Evolutionary conservation across 768 basidiomycete species (phyloP), one percentile per base, ranked within the genome.

Genomic region (Pulveroboletus sp.): DNA sequence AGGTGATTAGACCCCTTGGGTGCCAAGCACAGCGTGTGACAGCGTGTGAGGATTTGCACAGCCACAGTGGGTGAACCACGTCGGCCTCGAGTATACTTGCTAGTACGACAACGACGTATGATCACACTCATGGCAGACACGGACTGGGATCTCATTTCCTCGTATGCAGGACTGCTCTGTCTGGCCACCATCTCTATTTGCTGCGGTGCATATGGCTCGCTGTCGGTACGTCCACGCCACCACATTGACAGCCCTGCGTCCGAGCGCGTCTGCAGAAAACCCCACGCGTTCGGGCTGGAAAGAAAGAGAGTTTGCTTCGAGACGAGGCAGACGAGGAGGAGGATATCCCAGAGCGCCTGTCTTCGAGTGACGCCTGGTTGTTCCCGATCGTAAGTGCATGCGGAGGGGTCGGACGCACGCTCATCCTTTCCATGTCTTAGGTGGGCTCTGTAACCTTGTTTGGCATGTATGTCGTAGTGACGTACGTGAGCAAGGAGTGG

Each of bases 401-500:
- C 45, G 46, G 16, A 16, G 31, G 38, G 9, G n/a, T 5, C 9
- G 11, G 19, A 33, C 36, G 39, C 6, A 11, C 4, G 32, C 34
- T 45, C 39, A 57, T 51, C 24, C 29, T 32, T 12, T n/a, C n/a
- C n/a, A 19, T 13, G 11, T n/a, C 6, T 9, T 41, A 89, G 86
- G 69, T 86, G 50, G 91, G 88, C 5, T 90, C 89, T 1, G 73
- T 72, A 6, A 77, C 76, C 27, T 72, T 95, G 25, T 70, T 89
- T 54, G 79, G 83, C 5, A 64, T 93, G 52, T 94, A 87, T 59
- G 52, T 78, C 46, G 65, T 87, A 23, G 75, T 95, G 47, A 85
- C 81, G 59, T 91, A 84, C 63, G 68, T 87, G 44, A 90, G 90
- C 27, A 81, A 78, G 56, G 81, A 82, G 49, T 90, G 89, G 85